Base-by-base conservation (phyloP, 1,284 basidiomycete genomes). In the Moniliophthora roreri region DNA sequence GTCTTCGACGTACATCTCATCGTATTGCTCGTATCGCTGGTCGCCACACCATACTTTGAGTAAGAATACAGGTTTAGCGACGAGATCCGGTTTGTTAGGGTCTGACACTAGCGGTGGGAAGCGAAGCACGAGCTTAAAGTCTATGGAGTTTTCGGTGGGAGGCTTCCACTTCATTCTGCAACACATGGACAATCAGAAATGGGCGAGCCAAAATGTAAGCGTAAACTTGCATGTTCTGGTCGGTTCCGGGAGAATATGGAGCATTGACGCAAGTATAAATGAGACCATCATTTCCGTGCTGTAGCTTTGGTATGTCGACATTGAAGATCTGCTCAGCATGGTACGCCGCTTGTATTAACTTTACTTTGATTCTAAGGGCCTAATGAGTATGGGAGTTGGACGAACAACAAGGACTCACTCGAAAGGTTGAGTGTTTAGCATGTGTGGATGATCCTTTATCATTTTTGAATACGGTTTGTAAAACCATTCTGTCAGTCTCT, bases 131-230 rank as follows among this genome's bases (percentile, higher is more conserved):
- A 99, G 85, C 67, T 93, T 93, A 77, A 99, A 99, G 70, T 99
- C 97, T 65, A 99, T 91, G 3, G 94, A 95, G 69, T 99, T 99
- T 66, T 99, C 97, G 2, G 89, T 91, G 2, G 97, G 95, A 1
- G 96, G 95, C 71, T 99, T 99, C 97, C 97, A 99, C 69, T 99
- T 99, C 62, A 98, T 71, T 59, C 94, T 97, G 66, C n/a, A n/a
- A n/a, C n/a, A n/a, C n/a, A 38, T n/a, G 18, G 21, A 49, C 16
- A 38, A 20, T 58, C 23, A 35, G 56, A 46, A 48, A 46, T 38
- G 39, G 48, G 52, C n/a, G 46, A 56, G 47, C 52, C 51, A 18
- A 7, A 42, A 26, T n/a, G n/a, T n/a, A n/a, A n/a, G n/a, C n/a
- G 21, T 16, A 23, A 13, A 72, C 87, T 61, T 56, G 96, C 95